Conservation (phyloP, 148 eudicot species). For the Mesembryanthemum crystallinum region DNA sequence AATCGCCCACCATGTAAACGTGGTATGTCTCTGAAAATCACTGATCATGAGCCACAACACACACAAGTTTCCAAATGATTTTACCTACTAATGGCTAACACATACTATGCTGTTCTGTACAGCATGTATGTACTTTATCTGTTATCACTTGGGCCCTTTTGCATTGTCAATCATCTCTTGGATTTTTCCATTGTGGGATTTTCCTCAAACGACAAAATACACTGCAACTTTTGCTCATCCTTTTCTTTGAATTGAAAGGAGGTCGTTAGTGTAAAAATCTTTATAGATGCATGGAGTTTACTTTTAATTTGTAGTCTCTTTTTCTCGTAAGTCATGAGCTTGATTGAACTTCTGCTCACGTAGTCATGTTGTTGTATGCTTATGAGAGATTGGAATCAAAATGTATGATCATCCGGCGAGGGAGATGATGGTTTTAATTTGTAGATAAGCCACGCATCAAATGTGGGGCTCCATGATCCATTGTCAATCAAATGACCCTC, state of each 20-base stretch:
- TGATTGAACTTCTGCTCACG: not conserved
- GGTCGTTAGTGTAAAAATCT: not conserved
- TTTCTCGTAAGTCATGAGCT: not conserved
- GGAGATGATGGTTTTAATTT: not conserved
- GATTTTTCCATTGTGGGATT: no score
- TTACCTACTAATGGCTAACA: conserved; percentile 3
- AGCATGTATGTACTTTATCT: conserved; percentile 2
- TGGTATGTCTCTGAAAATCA: conserved; percentile 18
- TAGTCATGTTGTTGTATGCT: not conserved
- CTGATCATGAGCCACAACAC: no score
- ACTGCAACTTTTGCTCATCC: no score
- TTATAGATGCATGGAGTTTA: not conserved
- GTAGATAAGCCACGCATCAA: not conserved
- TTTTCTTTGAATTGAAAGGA: no score
- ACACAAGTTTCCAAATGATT: conserved; percentile 23
- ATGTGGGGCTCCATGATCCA: not conserved
- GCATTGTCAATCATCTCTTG: conserved; percentile 18
- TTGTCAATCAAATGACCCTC: no score
- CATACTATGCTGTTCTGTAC: not conserved
- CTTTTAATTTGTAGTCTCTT: not conserved
- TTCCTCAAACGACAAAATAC: not conserved
- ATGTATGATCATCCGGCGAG: not conserved
- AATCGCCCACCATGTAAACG: conserved; percentile 18
- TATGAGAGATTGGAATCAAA: not conserved
- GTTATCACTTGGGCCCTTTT: conserved; percentile 13